Evolutionary conservation across 2,329 filamentous ascomycete genomes (phyloP).

Genomic region (Ophiosphaerella narmari): DNA sequence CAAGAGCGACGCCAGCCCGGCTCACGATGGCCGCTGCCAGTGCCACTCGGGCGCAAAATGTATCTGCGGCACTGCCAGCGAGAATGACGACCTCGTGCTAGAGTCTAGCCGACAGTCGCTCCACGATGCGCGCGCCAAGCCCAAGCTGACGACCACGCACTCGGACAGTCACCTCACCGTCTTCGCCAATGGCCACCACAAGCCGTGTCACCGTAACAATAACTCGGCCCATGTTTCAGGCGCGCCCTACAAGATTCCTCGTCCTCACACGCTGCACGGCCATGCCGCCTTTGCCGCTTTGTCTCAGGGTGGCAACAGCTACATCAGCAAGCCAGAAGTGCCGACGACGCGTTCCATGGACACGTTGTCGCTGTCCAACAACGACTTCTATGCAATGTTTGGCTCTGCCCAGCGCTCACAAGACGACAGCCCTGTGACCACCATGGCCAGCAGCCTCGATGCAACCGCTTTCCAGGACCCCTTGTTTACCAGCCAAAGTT

Average conservation of each 20-base stretch:
- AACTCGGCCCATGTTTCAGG: constrained; percentile 66
- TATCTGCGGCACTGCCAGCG: constrained; percentile 63
- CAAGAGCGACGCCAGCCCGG: constrained; percentile 46
- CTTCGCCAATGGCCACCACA: constrained; percentile 68
- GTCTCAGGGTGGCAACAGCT: constrained; percentile 25
- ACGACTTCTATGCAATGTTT: constrained; percentile 43
- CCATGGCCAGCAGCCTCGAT: constrained; percentile 37
- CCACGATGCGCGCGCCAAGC: constrained; percentile 57
- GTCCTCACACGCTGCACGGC: constrained; percentile 45
- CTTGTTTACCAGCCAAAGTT: constrained; percentile 32
- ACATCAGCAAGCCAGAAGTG: constrained; percentile 30
- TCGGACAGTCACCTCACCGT: constrained; percentile 65
- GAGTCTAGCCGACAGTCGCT: constrained; percentile 51
- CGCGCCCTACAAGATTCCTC: constrained; percentile 65
- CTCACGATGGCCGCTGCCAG: constrained; percentile 52
- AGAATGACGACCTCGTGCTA: constrained; percentile 54
- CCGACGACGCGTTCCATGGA: constrained; percentile 39
- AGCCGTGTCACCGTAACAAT: constrained; percentile 68
- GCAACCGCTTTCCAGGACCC: constrained; percentile 31
- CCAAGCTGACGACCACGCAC: constrained; percentile 60
- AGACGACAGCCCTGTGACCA: constrained; percentile 32
- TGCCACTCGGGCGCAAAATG: constrained; percentile 65
- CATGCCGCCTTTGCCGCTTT: constrained; percentile 35
- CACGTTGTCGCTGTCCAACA: constrained; percentile 44
- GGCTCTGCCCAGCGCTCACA: constrained; percentile 36